phyloP scores from a whole-genome alignment of 2,329 filamentous ascomycete species.

The Fusarium sp. region DNA sequence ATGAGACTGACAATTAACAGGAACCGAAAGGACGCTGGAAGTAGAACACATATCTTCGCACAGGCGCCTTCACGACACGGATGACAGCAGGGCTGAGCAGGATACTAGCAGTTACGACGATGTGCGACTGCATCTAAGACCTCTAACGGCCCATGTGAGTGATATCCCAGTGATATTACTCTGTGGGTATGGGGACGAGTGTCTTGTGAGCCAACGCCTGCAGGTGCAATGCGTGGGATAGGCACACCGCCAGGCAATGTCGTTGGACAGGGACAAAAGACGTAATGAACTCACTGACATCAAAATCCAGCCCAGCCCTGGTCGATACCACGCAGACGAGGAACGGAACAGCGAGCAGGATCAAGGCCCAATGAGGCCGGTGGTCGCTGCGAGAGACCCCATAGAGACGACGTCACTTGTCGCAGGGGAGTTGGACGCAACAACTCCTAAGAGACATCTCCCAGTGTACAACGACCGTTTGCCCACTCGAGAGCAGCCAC shows the following conservation, averaged over 20 bases:
- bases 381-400: neutral
- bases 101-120: neutral
- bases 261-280: neutral
- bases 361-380: neutral
- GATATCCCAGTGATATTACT: neutral
- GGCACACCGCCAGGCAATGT: neutral
- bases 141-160: constrained; percentile 17
- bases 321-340: neutral
- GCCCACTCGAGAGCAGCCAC: constrained; percentile 30
- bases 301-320: constrained; percentile 1
- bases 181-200: neutral
- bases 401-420: neutral
- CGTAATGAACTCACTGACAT: neutral
- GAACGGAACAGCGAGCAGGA: neutral
- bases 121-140: neutral
- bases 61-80: neutral
- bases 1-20: constrained; percentile 3
- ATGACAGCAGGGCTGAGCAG: neutral
- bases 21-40: neutral
- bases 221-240: neutral
- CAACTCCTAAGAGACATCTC: constrained; percentile 12
- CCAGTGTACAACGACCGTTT: constrained; percentile 38
- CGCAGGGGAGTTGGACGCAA: constrained; percentile 3
- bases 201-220: neutral
- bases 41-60: neutral